Base-by-base conservation (phyloP, 192 early-diverging fungal species). In the Coemansia sp. region DNA sequence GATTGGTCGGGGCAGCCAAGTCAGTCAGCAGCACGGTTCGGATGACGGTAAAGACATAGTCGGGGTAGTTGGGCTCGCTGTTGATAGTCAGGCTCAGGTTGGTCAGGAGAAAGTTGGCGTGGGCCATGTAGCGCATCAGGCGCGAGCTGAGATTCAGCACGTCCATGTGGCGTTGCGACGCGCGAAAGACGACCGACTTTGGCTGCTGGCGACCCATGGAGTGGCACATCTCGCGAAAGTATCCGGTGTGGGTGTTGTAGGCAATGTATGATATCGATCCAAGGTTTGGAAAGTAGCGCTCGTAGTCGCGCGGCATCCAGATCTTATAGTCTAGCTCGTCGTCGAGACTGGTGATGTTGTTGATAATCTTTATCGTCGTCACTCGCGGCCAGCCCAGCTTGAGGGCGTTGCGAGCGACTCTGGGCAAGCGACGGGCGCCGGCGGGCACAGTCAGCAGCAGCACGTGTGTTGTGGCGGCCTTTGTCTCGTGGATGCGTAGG, bases 71-170 rank as follows among this genome's bases (percentile, higher is more conserved):
- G 49, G 70, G 64, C 75, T 77, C 80, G 62, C 42, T 74, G 69
- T 55, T 68, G 52, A 82, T 77, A 1, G 80, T 82, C 43, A 82
- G 57, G 32, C 68, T 62, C 37, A 82, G 47, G 39, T 68, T 77
- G n/a, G 66, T 77, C 62, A 82, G 66, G 66, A 82, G 63, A 30
- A 82, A 82, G 63, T 82, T 77, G n/a, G 80, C 80, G 40, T 82
- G 80, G 42, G 80, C 80, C 80, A 82, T 82, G 66, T 77, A 82
- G 52, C 71, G 80, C 80, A 82, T 82, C 43, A 82, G 75, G 47
- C 69, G 71, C 46, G 80, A 73, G 66, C 70, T 82, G 21, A 82
- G 75, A 19, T 70, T 64, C 63, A 82, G 72, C 21, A 82, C 71
- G 4, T 77, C 70, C 69, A 77, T 70, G 46, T 82, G 80, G 26